A percentile compares a stretch with the other conserved stretches of the same genome.
These are phyloP conservation scores for Candida pseudoglaebosa DNA, from an alignment of 805 yeast species.

Conservation along the genomic window DNA sequence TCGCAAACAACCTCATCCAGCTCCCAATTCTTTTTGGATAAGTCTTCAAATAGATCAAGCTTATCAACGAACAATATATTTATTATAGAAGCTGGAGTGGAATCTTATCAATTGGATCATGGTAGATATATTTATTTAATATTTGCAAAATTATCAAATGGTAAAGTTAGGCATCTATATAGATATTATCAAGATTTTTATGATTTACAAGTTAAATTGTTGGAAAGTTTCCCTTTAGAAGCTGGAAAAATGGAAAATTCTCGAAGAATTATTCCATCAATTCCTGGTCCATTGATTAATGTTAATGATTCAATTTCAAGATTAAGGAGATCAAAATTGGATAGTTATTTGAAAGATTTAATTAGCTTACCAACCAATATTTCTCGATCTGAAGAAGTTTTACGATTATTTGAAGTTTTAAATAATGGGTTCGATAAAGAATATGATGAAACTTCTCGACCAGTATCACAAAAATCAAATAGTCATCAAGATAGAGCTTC, in stretches of 20 bases:
- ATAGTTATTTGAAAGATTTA: conserved; percentile 51
- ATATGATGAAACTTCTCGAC: conserved; percentile 26
- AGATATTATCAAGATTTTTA: conserved; percentile 94
- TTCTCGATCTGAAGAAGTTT: conserved; percentile 63
- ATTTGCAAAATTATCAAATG: conserved; percentile 61
- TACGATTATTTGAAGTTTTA: conserved; percentile 62
- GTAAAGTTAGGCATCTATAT: conserved; percentile 67
- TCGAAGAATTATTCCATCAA: conserved; percentile 81
- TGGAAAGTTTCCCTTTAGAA: conserved; percentile 84
- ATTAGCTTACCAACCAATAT: conserved; percentile 74
- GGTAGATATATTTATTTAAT: conserved; percentile 89
- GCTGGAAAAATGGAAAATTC: conserved; percentile 82
- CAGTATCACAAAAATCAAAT: conserved; percentile 35
- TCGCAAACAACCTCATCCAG: conserved; percentile 31
- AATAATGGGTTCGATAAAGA: conserved; percentile 62
- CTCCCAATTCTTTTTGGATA: conserved; percentile 34
- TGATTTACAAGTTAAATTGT: conserved; percentile 79
- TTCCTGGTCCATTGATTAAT: conserved; percentile 93
- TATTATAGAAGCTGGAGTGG: conserved; percentile 68
- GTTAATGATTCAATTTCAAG: conserved; percentile 72
- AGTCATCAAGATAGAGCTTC: conserved; percentile 52
- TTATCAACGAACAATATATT: conserved; percentile 28
- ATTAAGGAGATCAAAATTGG: conserved; percentile 51
- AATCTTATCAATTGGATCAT: conserved; percentile 71
- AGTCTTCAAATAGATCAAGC: conserved; percentile 22